Percentiles rank a stretch among this genome's conserved stretches.
phyloP scores from a whole-genome alignment of 1,284 basidiomycete species.

The Stygiomarasmius scandens region DNA sequence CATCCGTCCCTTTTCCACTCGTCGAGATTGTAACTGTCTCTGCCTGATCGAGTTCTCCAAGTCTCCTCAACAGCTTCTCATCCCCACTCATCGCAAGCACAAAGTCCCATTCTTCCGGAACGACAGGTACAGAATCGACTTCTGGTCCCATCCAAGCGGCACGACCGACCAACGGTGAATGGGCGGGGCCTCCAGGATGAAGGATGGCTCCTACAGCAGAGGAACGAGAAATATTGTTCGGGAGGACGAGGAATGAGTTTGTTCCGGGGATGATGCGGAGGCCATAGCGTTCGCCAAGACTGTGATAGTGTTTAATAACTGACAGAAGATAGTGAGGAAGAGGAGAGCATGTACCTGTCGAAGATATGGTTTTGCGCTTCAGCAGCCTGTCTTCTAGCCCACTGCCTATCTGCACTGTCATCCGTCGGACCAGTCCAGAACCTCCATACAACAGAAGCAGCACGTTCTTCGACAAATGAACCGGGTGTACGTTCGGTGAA shows the following conservation, averaged over 20 bases:
- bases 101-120: conserved; percentile 54
- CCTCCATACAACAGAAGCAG: conserved; percentile 71
- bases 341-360: conserved; percentile 66
- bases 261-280: conserved; percentile 79
- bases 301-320: conserved; percentile 25
- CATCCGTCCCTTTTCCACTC: conserved; percentile 70
- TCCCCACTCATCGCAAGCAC: conserved; percentile 72
- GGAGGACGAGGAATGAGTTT: conserved; percentile 81
- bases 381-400: conserved; percentile 84
- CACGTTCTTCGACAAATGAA: conserved; percentile 84
- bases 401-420: conserved; percentile 62
- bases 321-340: no score
- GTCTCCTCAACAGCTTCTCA: conserved; percentile 71
- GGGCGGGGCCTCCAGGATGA: conserved; percentile 66
- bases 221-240: conserved; percentile 81
- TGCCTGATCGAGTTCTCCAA: conserved; percentile 72
- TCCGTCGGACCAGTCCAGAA: conserved; percentile 67
- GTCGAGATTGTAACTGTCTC: conserved; percentile 77
- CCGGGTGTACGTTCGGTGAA: conserved; percentile 88
- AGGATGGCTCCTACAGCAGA: conserved; percentile 78
- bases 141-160: conserved; percentile 37
- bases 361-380: conserved; percentile 92
- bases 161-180: conserved; percentile 46
- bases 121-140: conserved; percentile 25
- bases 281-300: conserved; percentile 79